Percentiles rank a stretch among this genome's conserved stretches.
phyloP scores from a whole-genome alignment of 2,329 filamentous ascomycete genomes.

The Scedosporium apiospermum region DNA sequence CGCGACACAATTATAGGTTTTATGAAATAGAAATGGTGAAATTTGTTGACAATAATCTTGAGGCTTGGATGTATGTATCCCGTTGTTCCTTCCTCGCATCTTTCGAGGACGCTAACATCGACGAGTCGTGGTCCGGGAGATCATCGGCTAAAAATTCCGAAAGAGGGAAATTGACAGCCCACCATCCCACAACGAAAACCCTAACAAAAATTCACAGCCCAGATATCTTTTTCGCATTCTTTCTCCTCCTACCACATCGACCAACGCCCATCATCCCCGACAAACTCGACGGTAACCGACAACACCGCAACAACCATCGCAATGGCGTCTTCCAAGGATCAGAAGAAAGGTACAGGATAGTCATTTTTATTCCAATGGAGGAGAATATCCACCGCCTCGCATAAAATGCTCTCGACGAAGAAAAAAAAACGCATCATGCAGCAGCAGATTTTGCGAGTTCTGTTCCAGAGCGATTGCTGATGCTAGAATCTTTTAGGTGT shows the following conservation, averaged over 20 bases:
- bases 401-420: slow-evolving; percentile 11
- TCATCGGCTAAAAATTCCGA: not conserved
- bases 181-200: not conserved
- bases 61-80: too few relatives aligned
- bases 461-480: slow-evolving; percentile 63
- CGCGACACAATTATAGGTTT: not conserved
- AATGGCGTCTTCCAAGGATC: slow-evolving; percentile 29
- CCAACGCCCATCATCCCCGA: slow-evolving; percentile 10
- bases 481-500: slow-evolving; percentile 45
- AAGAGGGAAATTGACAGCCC: not conserved
- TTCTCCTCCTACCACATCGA: slow-evolving; percentile 5
- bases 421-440: slow-evolving; percentile 45
- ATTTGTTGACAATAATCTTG: too few relatives aligned
- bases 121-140: not conserved
- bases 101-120: not conserved
- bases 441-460: slow-evolving; percentile 71
- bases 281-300: not conserved
- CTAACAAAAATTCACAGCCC: slow-evolving; percentile 2
- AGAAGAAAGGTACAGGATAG: slow-evolving; percentile 39
- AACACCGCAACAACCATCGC: slow-evolving; percentile 16
- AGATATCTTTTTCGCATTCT: not conserved
- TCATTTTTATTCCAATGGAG: not conserved
- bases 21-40: not conserved
- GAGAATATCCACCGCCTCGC: slow-evolving; percentile 6
- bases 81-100: too few relatives aligned